phyloP scores from a whole-genome alignment of 1,284 basidiomycete species.

The Afroboletus lepidellus region DNA sequence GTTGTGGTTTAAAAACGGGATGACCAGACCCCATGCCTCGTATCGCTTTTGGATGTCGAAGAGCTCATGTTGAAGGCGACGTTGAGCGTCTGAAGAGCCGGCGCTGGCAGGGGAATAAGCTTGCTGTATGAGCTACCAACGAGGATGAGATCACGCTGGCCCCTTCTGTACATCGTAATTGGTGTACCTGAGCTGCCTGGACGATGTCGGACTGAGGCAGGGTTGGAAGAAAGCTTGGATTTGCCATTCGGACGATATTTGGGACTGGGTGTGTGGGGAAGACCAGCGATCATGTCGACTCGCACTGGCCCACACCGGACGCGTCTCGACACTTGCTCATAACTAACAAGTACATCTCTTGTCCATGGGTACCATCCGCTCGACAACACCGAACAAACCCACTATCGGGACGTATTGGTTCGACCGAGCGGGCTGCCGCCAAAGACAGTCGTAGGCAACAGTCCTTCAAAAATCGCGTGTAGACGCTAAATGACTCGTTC shows the following conservation, averaged over 20 bases:
- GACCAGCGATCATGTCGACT: neutral
- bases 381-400: too few relatives aligned
- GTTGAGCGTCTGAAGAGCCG: slow-evolving; percentile 56
- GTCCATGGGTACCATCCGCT: too few relatives aligned
- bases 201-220: slow-evolving; percentile 29
- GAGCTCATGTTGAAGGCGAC: slow-evolving; percentile 66
- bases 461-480: too few relatives aligned
- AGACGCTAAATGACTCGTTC: too few relatives aligned
- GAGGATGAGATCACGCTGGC: slow-evolving; percentile 11
- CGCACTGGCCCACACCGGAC: neutral
- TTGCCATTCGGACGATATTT: slow-evolving; percentile 1
- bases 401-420: too few relatives aligned
- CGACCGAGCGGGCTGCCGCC: too few relatives aligned
- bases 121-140: slow-evolving; percentile 53
- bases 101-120: slow-evolving; percentile 54
- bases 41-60: slow-evolving; percentile 72
- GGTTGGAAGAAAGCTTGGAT: slow-evolving; percentile 30
- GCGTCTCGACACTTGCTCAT: too few relatives aligned
- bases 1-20: slow-evolving; percentile 65
- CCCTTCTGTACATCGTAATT: neutral
- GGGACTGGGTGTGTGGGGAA: neutral
- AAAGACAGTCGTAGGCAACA: too few relatives aligned
- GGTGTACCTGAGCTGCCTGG: slow-evolving; percentile 34
- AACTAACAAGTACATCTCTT: too few relatives aligned
- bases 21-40: slow-evolving; percentile 76